These are phyloP conservation scores for Paramyrothecium sp. DNA, from an alignment of 2,329 filamentous ascomycete genomes.

Conservation along the genomic window DNA sequence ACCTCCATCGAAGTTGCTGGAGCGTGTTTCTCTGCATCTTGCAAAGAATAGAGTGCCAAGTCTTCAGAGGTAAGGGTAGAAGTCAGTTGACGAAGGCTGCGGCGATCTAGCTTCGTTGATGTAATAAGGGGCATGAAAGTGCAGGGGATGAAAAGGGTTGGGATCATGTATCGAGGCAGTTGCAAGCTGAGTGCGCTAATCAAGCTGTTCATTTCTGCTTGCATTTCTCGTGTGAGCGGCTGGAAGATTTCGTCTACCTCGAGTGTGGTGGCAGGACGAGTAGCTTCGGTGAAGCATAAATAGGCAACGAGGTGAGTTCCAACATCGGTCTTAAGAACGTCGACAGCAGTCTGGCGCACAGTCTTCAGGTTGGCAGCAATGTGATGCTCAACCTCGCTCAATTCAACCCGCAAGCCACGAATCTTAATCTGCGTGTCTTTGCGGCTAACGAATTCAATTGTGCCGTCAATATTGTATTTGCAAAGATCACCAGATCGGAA, in stretches of 20 bases:
- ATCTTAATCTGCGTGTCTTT: slow-evolving; percentile 1
- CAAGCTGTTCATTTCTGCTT: neutral
- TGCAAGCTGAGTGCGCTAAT: neutral
- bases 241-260: neutral
- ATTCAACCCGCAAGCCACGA: slow-evolving; percentile 41
- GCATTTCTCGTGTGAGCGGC: neutral
- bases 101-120: slow-evolving; percentile 14
- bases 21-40: neutral
- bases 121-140: slow-evolving; percentile 14
- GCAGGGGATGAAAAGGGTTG: slow-evolving; percentile 15
- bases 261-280: neutral
- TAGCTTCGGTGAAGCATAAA: neutral
- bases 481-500: slow-evolving; percentile 16
- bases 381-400: slow-evolving; percentile 19
- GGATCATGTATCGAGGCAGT: slow-evolving; percentile 17
- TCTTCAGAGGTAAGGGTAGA: neutral
- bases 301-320: neutral
- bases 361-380: neutral
- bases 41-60: slow-evolving; percentile 3
- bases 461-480: slow-evolving; percentile 23
- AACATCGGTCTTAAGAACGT: neutral
- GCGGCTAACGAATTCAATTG: slow-evolving; percentile 25
- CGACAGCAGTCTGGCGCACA: neutral
- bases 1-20: neutral
- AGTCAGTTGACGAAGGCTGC: neutral